Conservation (phyloP, 257 asterid genomes). For the Prunella vulgaris region DNA sequence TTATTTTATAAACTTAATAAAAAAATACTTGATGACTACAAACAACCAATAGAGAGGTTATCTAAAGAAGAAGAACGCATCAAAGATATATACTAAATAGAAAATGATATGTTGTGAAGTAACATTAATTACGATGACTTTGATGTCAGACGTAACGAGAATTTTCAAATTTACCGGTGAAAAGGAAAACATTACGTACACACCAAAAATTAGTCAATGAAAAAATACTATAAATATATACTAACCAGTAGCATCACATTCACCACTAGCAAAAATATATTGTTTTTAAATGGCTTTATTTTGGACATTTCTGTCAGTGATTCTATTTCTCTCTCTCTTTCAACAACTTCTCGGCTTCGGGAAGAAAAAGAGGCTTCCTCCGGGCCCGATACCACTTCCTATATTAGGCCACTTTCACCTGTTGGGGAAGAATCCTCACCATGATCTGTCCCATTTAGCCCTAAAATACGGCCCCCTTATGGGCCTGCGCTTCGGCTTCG, state of each 20-base stretch:
- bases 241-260: background rate
- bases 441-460: slow-evolving; percentile 12
- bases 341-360: background rate
- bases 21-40: too few relatives aligned
- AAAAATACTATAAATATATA: too few relatives aligned
- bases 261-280: background rate
- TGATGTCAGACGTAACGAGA: too few relatives aligned
- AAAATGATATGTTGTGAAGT: too few relatives aligned
- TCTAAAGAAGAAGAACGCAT: too few relatives aligned
- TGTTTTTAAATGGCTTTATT: background rate
- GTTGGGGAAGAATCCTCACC: slow-evolving; percentile 26
- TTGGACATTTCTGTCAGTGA: background rate
- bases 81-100: too few relatives aligned
- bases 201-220: background rate
- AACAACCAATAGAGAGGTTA: too few relatives aligned
- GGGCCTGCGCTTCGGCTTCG: slow-evolving; percentile 16
- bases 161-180: too few relatives aligned
- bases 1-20: too few relatives aligned
- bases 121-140: too few relatives aligned
- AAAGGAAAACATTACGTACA: background rate
- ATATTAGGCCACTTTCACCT: slow-evolving; percentile 29
- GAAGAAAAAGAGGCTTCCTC: slow-evolving; percentile 2
- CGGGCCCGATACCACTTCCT: slow-evolving; percentile 19
- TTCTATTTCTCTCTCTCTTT: background rate
- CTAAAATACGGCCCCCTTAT: slow-evolving; percentile 24